Percentiles rank a stretch among this genome's conserved stretches.
Conservation (phyloP, 371 early-diverging fungal species). For the Parasitella parasitica region DNA sequence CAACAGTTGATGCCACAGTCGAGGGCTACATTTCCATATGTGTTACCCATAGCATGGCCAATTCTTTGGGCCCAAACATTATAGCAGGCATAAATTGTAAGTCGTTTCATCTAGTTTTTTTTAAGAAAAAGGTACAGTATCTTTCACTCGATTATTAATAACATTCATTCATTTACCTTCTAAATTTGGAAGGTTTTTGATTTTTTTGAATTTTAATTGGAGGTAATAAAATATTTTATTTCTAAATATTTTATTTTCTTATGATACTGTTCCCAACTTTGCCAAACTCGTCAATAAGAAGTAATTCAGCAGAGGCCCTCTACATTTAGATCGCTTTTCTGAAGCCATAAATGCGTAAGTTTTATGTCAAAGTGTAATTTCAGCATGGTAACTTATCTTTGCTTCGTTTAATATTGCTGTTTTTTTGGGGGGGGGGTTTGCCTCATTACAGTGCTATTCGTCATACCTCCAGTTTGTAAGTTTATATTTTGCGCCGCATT, state of each 20-base stretch:
- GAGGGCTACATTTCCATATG: constrained; percentile 55
- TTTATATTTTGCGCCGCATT: not conserved
- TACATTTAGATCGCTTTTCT: constrained; percentile 44
- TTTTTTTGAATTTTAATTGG: too few species aligned
- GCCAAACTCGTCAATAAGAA: constrained; percentile 22
- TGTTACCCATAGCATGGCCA: constrained; percentile 55
- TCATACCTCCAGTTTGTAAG: constrained; percentile 48
- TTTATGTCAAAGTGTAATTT: not conserved
- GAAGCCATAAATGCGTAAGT: constrained; percentile 35
- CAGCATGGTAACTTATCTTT: too few species aligned
- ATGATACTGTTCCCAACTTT: constrained; percentile 46
- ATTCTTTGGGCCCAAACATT: constrained; percentile 47
- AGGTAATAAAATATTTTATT: too few species aligned
- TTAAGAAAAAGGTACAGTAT: too few species aligned
- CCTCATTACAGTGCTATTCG: constrained; percentile 55
- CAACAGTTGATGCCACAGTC: constrained; percentile 40
- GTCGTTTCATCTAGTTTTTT: too few species aligned
- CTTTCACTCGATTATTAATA: not conserved
- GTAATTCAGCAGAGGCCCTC: constrained; percentile 37
- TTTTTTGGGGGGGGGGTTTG: constrained; percentile 52
- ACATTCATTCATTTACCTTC: not conserved
- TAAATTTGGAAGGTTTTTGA: too few species aligned
- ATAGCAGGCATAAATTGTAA: constrained; percentile 54
- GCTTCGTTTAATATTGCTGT: constrained; percentile 37
- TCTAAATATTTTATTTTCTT: too few species aligned